Conservation (phyloP, 1,284 basidiomycete genomes). For the Heterobasidion irregulare region DNA sequence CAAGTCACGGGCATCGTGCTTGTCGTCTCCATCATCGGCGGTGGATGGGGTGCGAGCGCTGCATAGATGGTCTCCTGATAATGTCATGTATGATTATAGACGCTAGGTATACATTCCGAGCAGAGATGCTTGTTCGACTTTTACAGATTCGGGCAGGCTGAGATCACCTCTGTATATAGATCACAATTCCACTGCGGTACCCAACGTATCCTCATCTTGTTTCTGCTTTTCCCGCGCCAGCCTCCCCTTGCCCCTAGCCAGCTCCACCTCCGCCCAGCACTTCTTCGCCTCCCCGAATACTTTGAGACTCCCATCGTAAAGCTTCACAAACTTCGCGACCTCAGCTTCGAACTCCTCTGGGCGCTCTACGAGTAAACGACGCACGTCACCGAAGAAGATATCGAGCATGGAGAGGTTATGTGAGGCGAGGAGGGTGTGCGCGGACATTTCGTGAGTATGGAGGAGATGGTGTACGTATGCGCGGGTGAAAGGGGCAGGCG, state of each 20-base stretch:
- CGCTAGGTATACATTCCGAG: too few relatives aligned
- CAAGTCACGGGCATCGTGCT: slow-evolving; percentile 25
- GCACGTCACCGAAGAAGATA: slow-evolving; percentile 51
- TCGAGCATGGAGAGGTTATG: slow-evolving; percentile 68
- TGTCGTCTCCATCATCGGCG: slow-evolving; percentile 16
- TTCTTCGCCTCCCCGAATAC: slow-evolving; percentile 39
- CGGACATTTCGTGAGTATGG: slow-evolving; percentile 82
- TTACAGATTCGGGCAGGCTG: too few relatives aligned
- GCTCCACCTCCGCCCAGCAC: slow-evolving; percentile 55
- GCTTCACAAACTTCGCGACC: slow-evolving; percentile 36
- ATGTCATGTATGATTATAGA: too few relatives aligned
- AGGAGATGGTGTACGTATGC: slow-evolving; percentile 78
- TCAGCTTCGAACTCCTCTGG: slow-evolving; percentile 33
- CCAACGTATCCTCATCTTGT: slow-evolving; percentile 11
- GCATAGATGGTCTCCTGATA: not conserved
- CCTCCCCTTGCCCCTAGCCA: slow-evolving; percentile 59
- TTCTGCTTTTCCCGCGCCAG: slow-evolving; percentile 42
- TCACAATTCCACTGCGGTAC: slow-evolving; percentile 9
- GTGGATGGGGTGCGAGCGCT: slow-evolving; percentile 2
- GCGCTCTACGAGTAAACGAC: slow-evolving; percentile 27
- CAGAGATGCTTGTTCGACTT: too few relatives aligned
- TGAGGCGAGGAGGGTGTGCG: slow-evolving; percentile 60
- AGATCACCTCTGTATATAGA: not conserved
- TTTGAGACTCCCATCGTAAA: not conserved
- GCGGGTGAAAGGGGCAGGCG: slow-evolving; percentile 40